A percentile compares a stretch with the other conserved stretches of the same genome.
These are phyloP conservation scores for Chlamydomonas sp. DNA, from an alignment of 139 green algal genomes.

Conservation along the genomic window DNA sequence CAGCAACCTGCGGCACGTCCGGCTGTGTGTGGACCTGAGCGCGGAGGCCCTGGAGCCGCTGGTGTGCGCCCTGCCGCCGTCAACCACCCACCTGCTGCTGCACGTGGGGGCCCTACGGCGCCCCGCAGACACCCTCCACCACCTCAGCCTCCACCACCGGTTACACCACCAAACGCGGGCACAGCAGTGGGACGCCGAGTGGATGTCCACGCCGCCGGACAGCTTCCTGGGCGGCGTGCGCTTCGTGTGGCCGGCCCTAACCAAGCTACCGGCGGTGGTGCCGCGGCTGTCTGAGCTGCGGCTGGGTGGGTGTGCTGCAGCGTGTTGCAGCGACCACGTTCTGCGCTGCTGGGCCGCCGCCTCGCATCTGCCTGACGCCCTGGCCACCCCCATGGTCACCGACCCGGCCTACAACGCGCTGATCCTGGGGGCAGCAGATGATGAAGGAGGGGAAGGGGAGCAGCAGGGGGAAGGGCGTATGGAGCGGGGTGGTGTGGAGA, in stretches of 20 bases:
- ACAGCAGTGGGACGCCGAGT: not conserved
- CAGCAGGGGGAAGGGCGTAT: too few relatives aligned
- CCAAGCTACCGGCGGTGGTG: conserved; percentile 4
- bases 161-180: not conserved
- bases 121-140: not conserved
- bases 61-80: not conserved
- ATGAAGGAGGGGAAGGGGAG: not conserved
- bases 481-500: too few relatives aligned
- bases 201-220: conserved; percentile 13
- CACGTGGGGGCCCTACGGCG: conserved; percentile 2
- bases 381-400: conserved; percentile 5
- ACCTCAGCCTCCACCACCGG: not conserved
- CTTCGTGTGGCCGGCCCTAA: conserved; percentile 21
- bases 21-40: not conserved
- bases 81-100: not conserved
- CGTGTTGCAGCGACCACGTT: conserved; percentile 4
- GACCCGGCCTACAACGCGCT: conserved; percentile 24
- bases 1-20: not conserved
- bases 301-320: conserved; percentile 8
- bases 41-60: conserved; percentile 22
- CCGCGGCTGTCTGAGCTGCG: conserved; percentile 28
- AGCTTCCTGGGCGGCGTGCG: conserved; percentile 7
- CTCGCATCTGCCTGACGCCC: not conserved
- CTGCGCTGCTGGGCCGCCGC: conserved; percentile 25
- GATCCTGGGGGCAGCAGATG: not conserved